Conservation (phyloP, 495 filamentous ascomycete genomes). For the Lindgomyces ingoldianus region DNA sequence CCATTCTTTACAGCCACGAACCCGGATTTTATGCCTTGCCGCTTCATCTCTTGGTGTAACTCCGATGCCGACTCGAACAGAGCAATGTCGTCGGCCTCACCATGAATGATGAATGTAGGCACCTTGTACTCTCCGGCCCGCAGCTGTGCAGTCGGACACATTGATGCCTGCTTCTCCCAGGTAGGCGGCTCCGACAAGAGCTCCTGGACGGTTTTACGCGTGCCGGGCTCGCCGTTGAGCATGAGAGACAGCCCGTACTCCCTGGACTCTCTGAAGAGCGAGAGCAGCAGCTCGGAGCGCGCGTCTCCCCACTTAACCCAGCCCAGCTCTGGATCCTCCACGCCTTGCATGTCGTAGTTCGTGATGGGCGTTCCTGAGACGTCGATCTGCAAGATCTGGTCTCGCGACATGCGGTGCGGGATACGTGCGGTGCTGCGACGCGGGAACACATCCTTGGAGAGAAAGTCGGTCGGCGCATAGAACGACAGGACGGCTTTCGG, state of each 20-base stretch:
- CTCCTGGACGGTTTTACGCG: neutral
- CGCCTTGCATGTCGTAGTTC: neutral
- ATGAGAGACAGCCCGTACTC: slow-evolving; percentile 49
- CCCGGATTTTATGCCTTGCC: too few species aligned
- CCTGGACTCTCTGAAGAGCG: slow-evolving; percentile 55
- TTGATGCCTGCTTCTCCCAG: neutral
- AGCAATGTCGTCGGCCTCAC: slow-evolving; percentile 51
- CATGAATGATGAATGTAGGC: slow-evolving; percentile 56
- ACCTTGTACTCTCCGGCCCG: slow-evolving; percentile 42
- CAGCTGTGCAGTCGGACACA: slow-evolving; percentile 43
- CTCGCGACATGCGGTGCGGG: neutral
- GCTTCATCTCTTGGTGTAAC: too few species aligned
- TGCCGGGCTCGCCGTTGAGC: slow-evolving; percentile 39
- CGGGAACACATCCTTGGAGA: slow-evolving; percentile 18
- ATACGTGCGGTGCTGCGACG: neutral
- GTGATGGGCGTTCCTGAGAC: neutral
- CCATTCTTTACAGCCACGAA: too few species aligned
- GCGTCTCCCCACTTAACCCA: slow-evolving; percentile 38
- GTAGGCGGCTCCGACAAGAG: too few species aligned
- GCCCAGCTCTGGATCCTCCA: neutral
- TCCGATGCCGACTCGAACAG: too few species aligned
- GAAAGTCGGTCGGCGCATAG: slow-evolving; percentile 51
- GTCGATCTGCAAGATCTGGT: neutral
- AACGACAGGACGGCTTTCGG: slow-evolving; percentile 56
- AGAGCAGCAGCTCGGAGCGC: slow-evolving; percentile 46